A percentile compares a stretch with the other conserved stretches of the same genome.
Conservation (phyloP, 345 rosid species). For the Streptanthus diversifolius region DNA sequence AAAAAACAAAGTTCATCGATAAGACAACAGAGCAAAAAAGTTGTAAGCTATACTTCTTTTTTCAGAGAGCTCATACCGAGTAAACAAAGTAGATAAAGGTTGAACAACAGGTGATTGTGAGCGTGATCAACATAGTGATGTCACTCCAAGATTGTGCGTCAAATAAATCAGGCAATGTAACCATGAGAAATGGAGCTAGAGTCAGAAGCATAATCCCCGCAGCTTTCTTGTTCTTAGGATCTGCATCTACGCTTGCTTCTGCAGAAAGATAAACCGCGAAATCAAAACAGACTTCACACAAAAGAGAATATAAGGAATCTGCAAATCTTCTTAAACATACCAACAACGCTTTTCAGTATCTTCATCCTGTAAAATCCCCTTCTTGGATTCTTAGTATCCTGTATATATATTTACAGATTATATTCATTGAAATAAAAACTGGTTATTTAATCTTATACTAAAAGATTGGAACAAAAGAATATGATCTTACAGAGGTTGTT, state of each 20-base stretch:
- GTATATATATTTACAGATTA: neutral
- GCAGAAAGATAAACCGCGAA: constrained; percentile 5
- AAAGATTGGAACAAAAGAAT: neutral
- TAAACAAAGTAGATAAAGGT: constrained; percentile 33
- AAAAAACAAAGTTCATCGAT: neutral
- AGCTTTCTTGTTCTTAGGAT: constrained; percentile 35
- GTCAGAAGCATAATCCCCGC: constrained; percentile 38
- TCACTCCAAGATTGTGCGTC: constrained; percentile 27
- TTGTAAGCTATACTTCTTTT: neutral
- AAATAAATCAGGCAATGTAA: constrained; percentile 31
- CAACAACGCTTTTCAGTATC: constrained; percentile 24
- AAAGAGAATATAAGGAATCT: neutral
- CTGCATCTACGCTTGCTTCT: constrained; percentile 33
- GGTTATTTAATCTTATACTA: neutral
- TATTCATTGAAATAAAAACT: neutral
- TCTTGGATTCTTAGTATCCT: constrained; percentile 33
- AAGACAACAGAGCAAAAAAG: neutral
- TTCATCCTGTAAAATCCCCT: constrained; percentile 24
- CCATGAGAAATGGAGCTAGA: constrained; percentile 32
- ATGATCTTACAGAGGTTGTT: constrained; percentile 25
- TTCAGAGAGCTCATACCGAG: constrained; percentile 26
- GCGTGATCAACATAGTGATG: constrained; percentile 23
- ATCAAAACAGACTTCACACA: neutral
- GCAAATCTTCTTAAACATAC: constrained; percentile 15
- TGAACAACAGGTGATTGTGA: constrained; percentile 25